phyloP scores from a whole-genome alignment of 768 basidiomycete genomes.

The Tulasnella sp. region DNA sequence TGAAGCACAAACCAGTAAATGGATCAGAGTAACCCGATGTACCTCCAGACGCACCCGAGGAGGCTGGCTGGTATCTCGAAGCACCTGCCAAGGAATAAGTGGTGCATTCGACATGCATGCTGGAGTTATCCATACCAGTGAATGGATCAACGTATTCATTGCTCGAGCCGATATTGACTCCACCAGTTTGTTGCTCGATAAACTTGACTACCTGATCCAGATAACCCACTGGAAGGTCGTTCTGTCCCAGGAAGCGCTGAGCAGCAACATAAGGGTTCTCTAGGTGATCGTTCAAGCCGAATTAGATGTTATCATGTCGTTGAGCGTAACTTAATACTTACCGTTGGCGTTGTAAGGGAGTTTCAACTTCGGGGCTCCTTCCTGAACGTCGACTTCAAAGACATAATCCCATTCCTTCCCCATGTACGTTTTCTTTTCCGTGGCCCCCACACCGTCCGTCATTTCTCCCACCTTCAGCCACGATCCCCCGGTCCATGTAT shows the following conservation, averaged over 20 bases:
- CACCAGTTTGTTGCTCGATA: slow-evolving; percentile 86
- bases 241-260: slow-evolving; percentile 74
- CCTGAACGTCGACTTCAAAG: slow-evolving; percentile 96
- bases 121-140: slow-evolving; percentile 54
- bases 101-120: background rate
- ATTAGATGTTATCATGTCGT: background rate
- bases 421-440: slow-evolving; percentile 85
- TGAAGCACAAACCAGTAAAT: slow-evolving; percentile 18
- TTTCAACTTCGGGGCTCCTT: slow-evolving; percentile 87
- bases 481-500: slow-evolving; percentile 40
- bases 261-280: slow-evolving; percentile 91
- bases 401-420: slow-evolving; percentile 98
- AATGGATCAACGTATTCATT: slow-evolving; percentile 76
- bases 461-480: slow-evolving; percentile 98
- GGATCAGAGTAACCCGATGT: slow-evolving; percentile 26
- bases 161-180: slow-evolving; percentile 58
- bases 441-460: slow-evolving; percentile 86
- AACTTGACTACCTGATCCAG: slow-evolving; percentile 88
- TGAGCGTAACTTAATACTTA: slow-evolving; percentile 36
- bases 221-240: slow-evolving; percentile 79
- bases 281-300: slow-evolving; percentile 36
- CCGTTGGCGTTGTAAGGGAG: slow-evolving; percentile 89
- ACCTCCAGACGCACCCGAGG: slow-evolving; percentile 33
- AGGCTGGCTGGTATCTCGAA: slow-evolving; percentile 55
- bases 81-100: slow-evolving; percentile 42